These are phyloP conservation scores for Torulaspora indica DNA, from an alignment of 805 yeast species.

Conservation along the genomic window DNA sequence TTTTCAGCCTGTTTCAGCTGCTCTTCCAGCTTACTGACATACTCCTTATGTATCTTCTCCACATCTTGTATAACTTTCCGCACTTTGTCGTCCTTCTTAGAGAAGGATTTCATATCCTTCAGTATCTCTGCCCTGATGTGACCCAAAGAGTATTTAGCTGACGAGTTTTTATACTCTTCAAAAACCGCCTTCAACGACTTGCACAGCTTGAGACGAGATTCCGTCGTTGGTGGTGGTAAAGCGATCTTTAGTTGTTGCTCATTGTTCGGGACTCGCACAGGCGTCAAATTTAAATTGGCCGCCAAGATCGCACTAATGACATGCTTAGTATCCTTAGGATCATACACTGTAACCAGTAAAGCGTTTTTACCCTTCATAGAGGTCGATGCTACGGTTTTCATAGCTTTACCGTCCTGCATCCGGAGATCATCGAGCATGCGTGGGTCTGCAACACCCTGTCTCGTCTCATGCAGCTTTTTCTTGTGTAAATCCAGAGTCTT, in stretches of 20 bases:
- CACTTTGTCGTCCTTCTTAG: constrained; percentile 52
- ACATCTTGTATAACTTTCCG: constrained; percentile 53
- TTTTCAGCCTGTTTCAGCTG: constrained; percentile 54
- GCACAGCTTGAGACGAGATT: constrained; percentile 49
- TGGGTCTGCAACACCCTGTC: constrained; percentile 66
- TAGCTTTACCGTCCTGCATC: constrained; percentile 46
- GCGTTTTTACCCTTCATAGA: constrained; percentile 61
- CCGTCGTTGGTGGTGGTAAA: constrained; percentile 70
- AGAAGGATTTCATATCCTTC: constrained; percentile 48
- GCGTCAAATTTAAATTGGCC: constrained; percentile 68
- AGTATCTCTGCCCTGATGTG: constrained; percentile 55
- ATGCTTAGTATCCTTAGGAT: constrained; percentile 66
- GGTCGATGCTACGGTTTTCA: constrained; percentile 67
- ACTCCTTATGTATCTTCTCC: constrained; percentile 67
- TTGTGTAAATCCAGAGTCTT: constrained; percentile 48
- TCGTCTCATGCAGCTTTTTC: constrained; percentile 55
- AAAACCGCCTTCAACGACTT: constrained; percentile 61
- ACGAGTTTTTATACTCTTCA: constrained; percentile 57
- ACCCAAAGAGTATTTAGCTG: constrained; percentile 47
- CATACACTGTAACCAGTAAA: constrained; percentile 77
- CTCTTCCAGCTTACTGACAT: constrained; percentile 52
- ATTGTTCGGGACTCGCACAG: constrained; percentile 69
- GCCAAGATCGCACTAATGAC: constrained; percentile 68
- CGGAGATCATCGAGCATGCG: constrained; percentile 56
- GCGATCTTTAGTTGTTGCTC: constrained; percentile 69